phyloP scores from a whole-genome alignment of 805 yeast species.

The Nematodospora valgi region DNA sequence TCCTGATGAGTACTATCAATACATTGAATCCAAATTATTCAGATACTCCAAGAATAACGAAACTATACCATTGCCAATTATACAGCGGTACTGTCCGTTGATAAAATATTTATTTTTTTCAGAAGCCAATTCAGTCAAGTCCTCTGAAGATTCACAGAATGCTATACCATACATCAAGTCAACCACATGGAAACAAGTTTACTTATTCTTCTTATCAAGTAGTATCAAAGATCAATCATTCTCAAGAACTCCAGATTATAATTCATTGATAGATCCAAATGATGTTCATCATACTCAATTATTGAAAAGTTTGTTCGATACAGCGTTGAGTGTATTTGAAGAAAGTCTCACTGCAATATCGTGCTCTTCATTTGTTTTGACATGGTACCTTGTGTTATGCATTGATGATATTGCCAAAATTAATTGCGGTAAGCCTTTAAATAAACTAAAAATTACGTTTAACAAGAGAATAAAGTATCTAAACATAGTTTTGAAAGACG shows the following conservation, averaged over 20 bases:
- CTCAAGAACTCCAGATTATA: constrained; percentile 35
- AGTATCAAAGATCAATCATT: constrained; percentile 34
- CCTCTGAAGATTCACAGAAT: constrained; percentile 19
- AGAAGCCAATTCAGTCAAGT: constrained; percentile 18
- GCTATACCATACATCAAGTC: constrained; percentile 27
- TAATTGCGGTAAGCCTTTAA: constrained; percentile 21
- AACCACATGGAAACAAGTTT: constrained; percentile 34
- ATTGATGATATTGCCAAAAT: constrained; percentile 33
- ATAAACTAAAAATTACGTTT: constrained; percentile 29
- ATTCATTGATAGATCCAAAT: constrained; percentile 16
- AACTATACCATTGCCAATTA: constrained; percentile 20
- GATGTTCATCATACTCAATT: constrained; percentile 21
- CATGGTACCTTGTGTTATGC: constrained; percentile 33
- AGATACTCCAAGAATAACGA: constrained; percentile 21
- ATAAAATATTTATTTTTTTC: constrained; percentile 30
- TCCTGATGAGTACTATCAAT: constrained; percentile 29
- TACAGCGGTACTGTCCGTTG: constrained; percentile 33
- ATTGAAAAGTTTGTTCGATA: constrained; percentile 31
- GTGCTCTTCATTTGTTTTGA: constrained; percentile 21
- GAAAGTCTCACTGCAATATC: constrained; percentile 13
- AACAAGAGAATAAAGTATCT: constrained; percentile 36
- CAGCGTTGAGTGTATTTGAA: constrained; percentile 27
- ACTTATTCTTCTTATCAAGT: constrained; percentile 27
- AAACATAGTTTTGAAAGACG: constrained; percentile 24
- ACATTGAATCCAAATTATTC: constrained; percentile 23